Conservation (phyloP, 1,284 basidiomycete genomes). For the Apiotrichum mycotoxinovorans region DNA sequence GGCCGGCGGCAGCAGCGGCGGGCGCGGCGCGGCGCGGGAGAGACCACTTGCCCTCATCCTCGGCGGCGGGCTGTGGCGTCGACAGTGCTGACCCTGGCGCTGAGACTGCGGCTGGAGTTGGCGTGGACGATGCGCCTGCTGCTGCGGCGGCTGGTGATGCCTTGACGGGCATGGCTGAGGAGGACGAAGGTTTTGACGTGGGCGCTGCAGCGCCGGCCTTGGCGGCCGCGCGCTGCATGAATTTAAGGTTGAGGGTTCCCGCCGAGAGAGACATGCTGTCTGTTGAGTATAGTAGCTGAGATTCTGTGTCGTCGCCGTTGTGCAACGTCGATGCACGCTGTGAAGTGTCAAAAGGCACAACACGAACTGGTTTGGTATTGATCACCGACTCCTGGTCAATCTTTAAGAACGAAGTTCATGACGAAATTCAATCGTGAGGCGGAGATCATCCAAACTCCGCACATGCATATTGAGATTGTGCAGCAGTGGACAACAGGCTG, state of each 20-base stretch:
- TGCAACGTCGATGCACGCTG: neutral
- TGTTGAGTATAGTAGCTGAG: neutral
- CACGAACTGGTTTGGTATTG: no score
- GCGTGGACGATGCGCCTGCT: no score
- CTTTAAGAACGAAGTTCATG: neutral
- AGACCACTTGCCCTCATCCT: slow-evolving; percentile 28
- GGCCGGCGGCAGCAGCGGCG: slow-evolving; percentile 3
- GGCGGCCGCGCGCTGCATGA: slow-evolving; percentile 47
- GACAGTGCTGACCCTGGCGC: slow-evolving; percentile 2
- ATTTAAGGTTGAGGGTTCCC: slow-evolving; percentile 46
- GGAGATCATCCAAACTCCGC: neutral
- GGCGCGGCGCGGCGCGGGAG: slow-evolving; percentile 14
- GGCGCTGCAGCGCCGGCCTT: slow-evolving; percentile 4
- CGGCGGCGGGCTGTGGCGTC: neutral
- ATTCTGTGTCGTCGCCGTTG: neutral
- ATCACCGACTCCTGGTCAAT: no score
- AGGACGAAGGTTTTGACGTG: neutral
- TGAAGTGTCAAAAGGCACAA: neutral
- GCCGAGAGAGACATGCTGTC: slow-evolving; percentile 36
- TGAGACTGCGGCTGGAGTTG: no score
- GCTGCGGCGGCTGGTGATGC: neutral
- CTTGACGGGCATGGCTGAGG: neutral
- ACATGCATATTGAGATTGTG: no score
- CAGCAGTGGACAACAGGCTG: no score
- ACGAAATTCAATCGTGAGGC: neutral